phyloP scores from a whole-genome alignment of 169 alveolate genomes.

The Plasmodium yoelii region DNA sequence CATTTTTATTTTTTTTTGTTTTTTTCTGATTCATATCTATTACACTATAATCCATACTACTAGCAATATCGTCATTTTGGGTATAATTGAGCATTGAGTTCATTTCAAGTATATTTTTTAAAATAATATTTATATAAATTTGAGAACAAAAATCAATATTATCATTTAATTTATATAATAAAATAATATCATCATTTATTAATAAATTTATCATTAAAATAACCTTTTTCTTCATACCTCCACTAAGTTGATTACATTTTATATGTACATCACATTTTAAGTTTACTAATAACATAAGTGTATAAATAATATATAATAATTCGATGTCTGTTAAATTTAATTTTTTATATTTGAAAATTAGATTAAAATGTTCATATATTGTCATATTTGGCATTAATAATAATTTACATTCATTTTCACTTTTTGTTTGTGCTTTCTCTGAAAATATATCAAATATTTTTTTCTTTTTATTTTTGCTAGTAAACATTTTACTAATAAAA shows the following conservation, averaged over 20 bases:
- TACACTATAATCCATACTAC: background rate
- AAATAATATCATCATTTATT: slow-evolving; percentile 31
- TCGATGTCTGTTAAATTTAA: slow-evolving; percentile 6
- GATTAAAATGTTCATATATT: slow-evolving; percentile 56
- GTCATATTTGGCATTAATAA: slow-evolving; percentile 60
- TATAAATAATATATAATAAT: slow-evolving; percentile 38
- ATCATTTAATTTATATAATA: slow-evolving; percentile 68
- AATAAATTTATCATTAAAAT: slow-evolving; percentile 34
- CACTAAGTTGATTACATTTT: slow-evolving; percentile 56
- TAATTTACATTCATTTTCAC: slow-evolving; percentile 24
- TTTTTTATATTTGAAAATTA: slow-evolving; percentile 45
- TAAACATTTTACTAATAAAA: background rate
- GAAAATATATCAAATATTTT: background rate
- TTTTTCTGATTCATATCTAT: background rate
- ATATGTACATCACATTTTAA: slow-evolving; percentile 50
- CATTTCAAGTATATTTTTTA: slow-evolving; percentile 40
- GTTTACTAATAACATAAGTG: slow-evolving; percentile 51
- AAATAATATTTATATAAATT: slow-evolving; percentile 58
- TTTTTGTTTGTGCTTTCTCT: background rate
- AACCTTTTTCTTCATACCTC: slow-evolving; percentile 75
- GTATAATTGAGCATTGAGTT: background rate
- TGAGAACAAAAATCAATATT: slow-evolving; percentile 74
- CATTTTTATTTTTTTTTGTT: background rate
- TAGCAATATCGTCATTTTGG: background rate
- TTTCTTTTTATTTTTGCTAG: background rate